These are phyloP conservation scores for Backusella parvicylindrica DNA, from an alignment of 192 early-diverging fungal genomes.

Conservation along the genomic window DNA sequence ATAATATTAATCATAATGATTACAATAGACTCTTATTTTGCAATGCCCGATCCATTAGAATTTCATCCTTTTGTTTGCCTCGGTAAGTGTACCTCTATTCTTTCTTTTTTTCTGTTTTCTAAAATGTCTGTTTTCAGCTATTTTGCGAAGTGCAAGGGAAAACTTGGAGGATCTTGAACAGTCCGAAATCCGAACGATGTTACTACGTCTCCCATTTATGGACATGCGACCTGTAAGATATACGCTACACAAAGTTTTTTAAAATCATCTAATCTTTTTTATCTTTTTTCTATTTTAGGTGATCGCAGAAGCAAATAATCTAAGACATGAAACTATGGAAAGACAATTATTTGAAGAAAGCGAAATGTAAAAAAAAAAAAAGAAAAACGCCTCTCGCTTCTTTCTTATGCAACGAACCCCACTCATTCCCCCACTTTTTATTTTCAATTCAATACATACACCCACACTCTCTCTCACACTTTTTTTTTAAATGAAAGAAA, in stretches of 20 bases:
- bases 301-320: conserved; percentile 66
- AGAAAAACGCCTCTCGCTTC: too few relatives aligned
- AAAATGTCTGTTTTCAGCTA: conserved; percentile 44
- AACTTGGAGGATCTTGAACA: conserved; percentile 87
- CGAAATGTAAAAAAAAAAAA: conserved; percentile 21
- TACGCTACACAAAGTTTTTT: background rate
- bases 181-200: conserved; percentile 82
- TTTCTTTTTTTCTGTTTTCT: background rate
- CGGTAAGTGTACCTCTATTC: conserved; percentile 17
- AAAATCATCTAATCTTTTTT: background rate
- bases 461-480: background rate
- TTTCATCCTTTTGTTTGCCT: conserved; percentile 86
- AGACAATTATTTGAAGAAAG: conserved; percentile 52
- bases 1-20: too few relatives aligned
- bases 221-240: conserved; percentile 59
- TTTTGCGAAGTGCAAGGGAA: conserved; percentile 71
- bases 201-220: conserved; percentile 73
- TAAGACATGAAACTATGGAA: conserved; percentile 65
- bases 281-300: conserved; percentile 34
- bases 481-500: too few relatives aligned
- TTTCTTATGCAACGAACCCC: background rate
- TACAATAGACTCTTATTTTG: conserved; percentile 77
- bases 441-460: background rate
- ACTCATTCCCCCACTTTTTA: background rate
- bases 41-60: conserved; percentile 66